Evolutionary conservation across 331 rosid genomes (phyloP), one percentile per base, ranked within the genome.

Genomic region (Cydonia oblonga): DNA sequence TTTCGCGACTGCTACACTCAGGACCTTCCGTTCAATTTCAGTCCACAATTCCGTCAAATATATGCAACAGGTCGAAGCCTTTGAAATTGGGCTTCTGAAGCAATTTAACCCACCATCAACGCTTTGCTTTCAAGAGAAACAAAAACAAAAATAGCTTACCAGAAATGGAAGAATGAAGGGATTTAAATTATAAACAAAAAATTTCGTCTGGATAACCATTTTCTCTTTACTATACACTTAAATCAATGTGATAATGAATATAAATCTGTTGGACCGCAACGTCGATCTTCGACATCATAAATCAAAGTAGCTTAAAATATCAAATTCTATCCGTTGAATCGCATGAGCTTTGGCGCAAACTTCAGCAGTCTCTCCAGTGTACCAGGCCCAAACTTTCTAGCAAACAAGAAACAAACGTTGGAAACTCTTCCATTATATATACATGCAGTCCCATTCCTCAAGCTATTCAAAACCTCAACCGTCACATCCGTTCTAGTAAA

Each of bases 351-450:
- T 0, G 91, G 90, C 44, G 87, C 90, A 74, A 83, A 60, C 49
- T 22, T 75, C 64, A 88, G 24, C 19, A 90, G 74, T 75, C 88
- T 83, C 0, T 76, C 65, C 76, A 90, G 56, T 1, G 96, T 68
- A 40, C 74, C 40, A n/a, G 81, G 84, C 51, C 61, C 75, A 76
- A 90, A 90, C 77, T 92, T 92, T 80, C 98, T 84, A 0, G 96
- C 98, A 77, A 92, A 92, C 67, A 92, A 68, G 70, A 67, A 88
- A 72, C 96, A 90, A 38, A 76, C 58, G 29, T 82, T 76, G 28
- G 84, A 81, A 20, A 38, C 59, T 0, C 81, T 69, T 46, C 76
- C 87, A 66, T 84, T 84, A 65, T 92, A 84, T 13, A 33, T 7
- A 32, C 86, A 84, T 11, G 58, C 66, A 44, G 76, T 78, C 28